phyloP scores from a whole-genome alignment of 148 eudicot genomes.

The Vaccinium macrocarpon region DNA sequence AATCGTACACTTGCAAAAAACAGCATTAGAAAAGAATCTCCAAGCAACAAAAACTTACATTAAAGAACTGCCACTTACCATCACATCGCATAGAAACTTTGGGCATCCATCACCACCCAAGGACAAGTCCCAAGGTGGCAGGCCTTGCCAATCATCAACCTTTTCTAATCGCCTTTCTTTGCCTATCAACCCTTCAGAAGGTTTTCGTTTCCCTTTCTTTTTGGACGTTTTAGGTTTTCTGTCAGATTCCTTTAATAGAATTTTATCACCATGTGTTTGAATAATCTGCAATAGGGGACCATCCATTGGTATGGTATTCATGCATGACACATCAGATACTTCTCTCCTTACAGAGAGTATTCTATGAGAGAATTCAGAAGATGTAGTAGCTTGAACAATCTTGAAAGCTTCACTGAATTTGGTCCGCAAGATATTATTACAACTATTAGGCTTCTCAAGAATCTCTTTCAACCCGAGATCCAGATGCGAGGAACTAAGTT shows the following conservation, averaged over 20 bases:
- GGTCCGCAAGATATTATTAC: slow-evolving; percentile 40
- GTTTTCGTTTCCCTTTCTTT: slow-evolving; percentile 64
- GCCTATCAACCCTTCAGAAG: slow-evolving; percentile 28
- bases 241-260: slow-evolving; percentile 68
- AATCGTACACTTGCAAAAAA: background rate
- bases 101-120: slow-evolving; percentile 85
- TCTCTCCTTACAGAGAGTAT: slow-evolving; percentile 26
- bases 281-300: slow-evolving; percentile 46
- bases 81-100: slow-evolving; percentile 92
- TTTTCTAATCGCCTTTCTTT: slow-evolving; percentile 38
- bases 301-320: slow-evolving; percentile 37
- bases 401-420: slow-evolving; percentile 56
- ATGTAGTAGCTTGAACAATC: slow-evolving; percentile 42
- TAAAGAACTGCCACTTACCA: slow-evolving; percentile 49
- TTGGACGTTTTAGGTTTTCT: slow-evolving; percentile 64
- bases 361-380: slow-evolving; percentile 29
- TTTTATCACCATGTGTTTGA: slow-evolving; percentile 60
- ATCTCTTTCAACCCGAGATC: slow-evolving; percentile 71
- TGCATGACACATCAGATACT: slow-evolving; percentile 29
- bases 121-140: slow-evolving; percentile 78
- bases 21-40: background rate
- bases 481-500: slow-evolving; percentile 28
- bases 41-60: background rate
- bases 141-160: slow-evolving; percentile 69
- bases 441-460: slow-evolving; percentile 45